phyloP scores from a whole-genome alignment of 306 rosid species.

The Sindora glabra region DNA sequence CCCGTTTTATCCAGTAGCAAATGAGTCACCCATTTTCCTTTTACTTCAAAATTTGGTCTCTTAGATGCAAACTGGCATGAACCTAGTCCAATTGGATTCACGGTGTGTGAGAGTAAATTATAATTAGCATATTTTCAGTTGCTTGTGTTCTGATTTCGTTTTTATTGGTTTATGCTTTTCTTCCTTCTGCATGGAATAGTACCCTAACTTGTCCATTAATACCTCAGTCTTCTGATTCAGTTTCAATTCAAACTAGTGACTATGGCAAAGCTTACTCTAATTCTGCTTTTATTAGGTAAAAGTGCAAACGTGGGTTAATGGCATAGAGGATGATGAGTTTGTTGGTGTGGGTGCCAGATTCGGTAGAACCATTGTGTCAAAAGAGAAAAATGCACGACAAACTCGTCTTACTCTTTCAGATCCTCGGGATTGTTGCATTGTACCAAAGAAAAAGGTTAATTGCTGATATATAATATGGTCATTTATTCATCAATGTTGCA shows the following conservation, averaged over 20 bases:
- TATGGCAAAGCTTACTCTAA: background rate
- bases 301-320: constrained; percentile 96
- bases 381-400: constrained; percentile 79
- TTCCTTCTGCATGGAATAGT: background rate
- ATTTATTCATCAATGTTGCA: background rate
- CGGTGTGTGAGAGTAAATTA: too few species aligned
- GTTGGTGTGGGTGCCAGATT: constrained; percentile 96
- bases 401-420: constrained; percentile 62
- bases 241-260: constrained; percentile 6
- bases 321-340: constrained; percentile 59
- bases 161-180: background rate
- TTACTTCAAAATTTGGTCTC: background rate
- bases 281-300: constrained; percentile 48
- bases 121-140: too few species aligned
- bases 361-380: constrained; percentile 76
- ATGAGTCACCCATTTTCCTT: background rate
- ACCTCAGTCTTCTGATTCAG: background rate
- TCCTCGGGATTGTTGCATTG: constrained; percentile 73
- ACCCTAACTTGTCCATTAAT: background rate
- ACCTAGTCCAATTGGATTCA: background rate
- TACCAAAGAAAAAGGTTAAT: constrained; percentile 65
- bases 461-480: constrained; percentile 5
- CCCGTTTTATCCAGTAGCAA: background rate
- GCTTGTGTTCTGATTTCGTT: background rate
- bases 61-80: background rate